These are phyloP conservation scores for Talaromyces verruculosus DNA, from an alignment of 2,329 filamentous ascomycete genomes.

Conservation along the genomic window DNA sequence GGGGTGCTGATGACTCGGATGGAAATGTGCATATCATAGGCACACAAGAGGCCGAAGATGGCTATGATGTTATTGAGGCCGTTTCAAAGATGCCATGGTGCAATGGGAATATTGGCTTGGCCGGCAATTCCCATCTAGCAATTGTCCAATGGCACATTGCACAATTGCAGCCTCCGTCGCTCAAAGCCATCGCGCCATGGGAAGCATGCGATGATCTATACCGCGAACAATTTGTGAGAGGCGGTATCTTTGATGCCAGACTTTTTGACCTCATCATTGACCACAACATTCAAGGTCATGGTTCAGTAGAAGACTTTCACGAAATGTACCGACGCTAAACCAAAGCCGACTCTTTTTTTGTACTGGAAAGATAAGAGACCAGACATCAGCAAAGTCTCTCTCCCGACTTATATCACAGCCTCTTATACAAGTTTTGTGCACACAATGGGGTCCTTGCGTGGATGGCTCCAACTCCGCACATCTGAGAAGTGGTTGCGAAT, in stretches of 20 bases:
- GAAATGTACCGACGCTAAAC: background rate
- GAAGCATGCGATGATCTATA: constrained; percentile 29
- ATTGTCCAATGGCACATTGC: constrained; percentile 41
- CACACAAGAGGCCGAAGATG: constrained; percentile 37
- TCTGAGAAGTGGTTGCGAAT: constrained; percentile 6
- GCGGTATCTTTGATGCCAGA: background rate
- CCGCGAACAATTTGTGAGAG: background rate
- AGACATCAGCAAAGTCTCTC: background rate
- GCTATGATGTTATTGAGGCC: constrained; percentile 11
- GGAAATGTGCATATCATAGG: constrained; percentile 37
- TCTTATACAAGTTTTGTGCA: background rate
- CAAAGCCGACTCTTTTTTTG: background rate
- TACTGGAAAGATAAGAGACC: background rate
- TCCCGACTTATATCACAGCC: background rate
- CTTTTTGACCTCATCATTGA: background rate
- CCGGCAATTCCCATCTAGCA: background rate
- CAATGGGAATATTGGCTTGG: background rate
- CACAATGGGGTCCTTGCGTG: background rate
- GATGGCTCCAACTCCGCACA: background rate
- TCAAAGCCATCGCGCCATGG: constrained; percentile 46
- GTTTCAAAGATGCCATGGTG: background rate
- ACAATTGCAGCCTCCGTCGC: constrained; percentile 33
- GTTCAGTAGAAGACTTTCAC: background rate
- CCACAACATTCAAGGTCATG: background rate
- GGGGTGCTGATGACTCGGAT: constrained; percentile 31